Percentiles rank a stretch among this genome's conserved stretches.
Evolutionary conservation across 768 basidiomycete species (phyloP).

Genomic region (Auricularia cornea): DNA sequence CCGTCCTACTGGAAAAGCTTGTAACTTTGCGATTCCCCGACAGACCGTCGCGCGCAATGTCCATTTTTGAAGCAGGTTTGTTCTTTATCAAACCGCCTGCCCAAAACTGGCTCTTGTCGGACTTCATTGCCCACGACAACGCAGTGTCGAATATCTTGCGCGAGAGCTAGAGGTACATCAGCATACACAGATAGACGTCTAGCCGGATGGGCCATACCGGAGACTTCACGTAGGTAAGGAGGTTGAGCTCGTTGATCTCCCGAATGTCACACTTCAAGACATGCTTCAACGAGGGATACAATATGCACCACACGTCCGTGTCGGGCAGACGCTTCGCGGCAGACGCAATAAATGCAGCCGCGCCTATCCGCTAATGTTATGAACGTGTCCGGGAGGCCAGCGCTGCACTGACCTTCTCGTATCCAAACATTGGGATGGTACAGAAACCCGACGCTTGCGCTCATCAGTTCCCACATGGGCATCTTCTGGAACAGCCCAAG

Average conservation of each 20-base stretch:
- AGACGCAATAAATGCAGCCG: constrained; percentile 81
- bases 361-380: constrained; percentile 38
- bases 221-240: constrained; percentile 70
- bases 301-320: constrained; percentile 94
- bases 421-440: constrained; percentile 97
- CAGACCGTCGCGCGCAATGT: constrained; percentile 67
- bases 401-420: constrained; percentile 61
- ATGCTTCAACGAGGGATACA: constrained; percentile 86
- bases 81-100: constrained; percentile 33
- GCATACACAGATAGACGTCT: background rate
- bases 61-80: constrained; percentile 39
- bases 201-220: constrained; percentile 45
- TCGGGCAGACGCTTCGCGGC: constrained; percentile 72
- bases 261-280: constrained; percentile 78
- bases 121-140: constrained; percentile 80
- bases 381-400: background rate
- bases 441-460: constrained; percentile 75
- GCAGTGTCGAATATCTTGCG: constrained; percentile 79
- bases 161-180: constrained; percentile 30
- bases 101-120: constrained; percentile 78
- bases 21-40: constrained; percentile 51
- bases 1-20: constrained; percentile 17
- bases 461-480: constrained; percentile 96
- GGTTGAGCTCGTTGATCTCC: constrained; percentile 59
- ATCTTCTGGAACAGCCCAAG: constrained; percentile 87